Percentiles rank a stretch among this genome's conserved stretches.
phyloP scores from a whole-genome alignment of 2,329 filamentous ascomycete genomes.

The Verticillium dahliae region DNA sequence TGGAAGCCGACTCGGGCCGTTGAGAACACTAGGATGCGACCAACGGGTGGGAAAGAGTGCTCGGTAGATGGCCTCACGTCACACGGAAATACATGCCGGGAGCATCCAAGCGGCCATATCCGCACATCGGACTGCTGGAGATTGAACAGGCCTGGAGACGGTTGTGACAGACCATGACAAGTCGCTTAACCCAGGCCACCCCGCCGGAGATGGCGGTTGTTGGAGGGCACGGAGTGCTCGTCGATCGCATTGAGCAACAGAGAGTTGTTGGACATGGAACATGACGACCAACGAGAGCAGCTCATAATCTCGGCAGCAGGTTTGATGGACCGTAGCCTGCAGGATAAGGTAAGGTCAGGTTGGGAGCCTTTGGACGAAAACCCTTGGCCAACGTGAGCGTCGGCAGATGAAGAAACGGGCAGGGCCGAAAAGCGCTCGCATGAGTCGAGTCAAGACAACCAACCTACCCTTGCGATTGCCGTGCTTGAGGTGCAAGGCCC shows the following conservation, averaged over 20 bases:
- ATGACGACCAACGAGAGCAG: not conserved
- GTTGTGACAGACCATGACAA: not conserved
- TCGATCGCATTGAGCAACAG: not conserved
- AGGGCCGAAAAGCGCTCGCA: not conserved
- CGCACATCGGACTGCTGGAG: too few species aligned
- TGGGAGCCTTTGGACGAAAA: not conserved
- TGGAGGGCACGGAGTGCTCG: not conserved
- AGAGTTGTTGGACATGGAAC: not conserved
- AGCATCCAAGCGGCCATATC: too few species aligned
- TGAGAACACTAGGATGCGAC: not conserved
- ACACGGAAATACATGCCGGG: not conserved
- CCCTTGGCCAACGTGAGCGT: not conserved
- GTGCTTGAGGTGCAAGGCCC: not conserved
- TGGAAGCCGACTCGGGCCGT: not conserved
- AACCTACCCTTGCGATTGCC: not conserved
- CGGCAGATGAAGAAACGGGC: not conserved
- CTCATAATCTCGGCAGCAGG: not conserved
- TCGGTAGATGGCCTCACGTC: not conserved
- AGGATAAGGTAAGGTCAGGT: not conserved
- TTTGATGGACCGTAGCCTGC: not conserved
- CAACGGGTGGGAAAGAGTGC: not conserved
- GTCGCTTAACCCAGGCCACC: not conserved
- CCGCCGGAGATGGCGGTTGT: not conserved
- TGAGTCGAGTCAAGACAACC: not conserved
- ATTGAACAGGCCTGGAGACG: too few species aligned